Base-by-base conservation (phyloP, 768 basidiomycete species). In the Sarcodon aspratus region DNA sequence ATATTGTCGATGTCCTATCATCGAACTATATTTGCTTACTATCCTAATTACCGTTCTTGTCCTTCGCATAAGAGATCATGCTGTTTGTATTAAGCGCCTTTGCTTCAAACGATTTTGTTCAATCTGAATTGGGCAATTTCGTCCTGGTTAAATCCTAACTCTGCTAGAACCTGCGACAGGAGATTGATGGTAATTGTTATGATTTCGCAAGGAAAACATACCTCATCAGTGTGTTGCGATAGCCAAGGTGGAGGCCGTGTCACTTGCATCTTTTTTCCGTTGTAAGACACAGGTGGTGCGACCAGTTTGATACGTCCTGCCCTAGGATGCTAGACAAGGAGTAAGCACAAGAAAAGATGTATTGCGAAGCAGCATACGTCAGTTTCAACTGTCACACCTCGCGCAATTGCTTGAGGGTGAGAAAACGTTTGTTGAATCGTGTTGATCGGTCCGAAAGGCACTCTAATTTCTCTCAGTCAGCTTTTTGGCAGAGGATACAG, bases 361-460 rank as follows among this genome's bases (percentile, higher is more conserved):
- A 42, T 15, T 10, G 27, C 11, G 32, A 36, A 40, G 27, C 42
- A 27, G 65, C 76, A 63, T 61, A 88, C 89, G 54, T 91, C 78
- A 46, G 95, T 75, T 56, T 92, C 88, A 27, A 85, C 75, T 0
- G 79, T 79, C 36, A 86, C 76, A 46, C 74, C 69, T 45, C 94
- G 75, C 31, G 92, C 91, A 36, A 81, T 59, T 1, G 88, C 89
- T 68, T 90, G 74, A 7, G 91, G 90, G 64, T 96, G 94, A 33
- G 79, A 77, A 59, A 96, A 97, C 3, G 94, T 92, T 63, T 92
- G 80, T 51, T 74, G 60, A 51, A 97, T 89, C 55, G 89, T 84
- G 62, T 96, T 96, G 68, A 97, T 95, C 13, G 94, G 94, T 32
- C 86, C 88, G 63, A 85, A 83, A 7, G 89, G 88, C 21, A 91